A percentile compares a stretch with the other conserved stretches of the same genome.
These are phyloP conservation scores for Kodamaea ohmeri DNA, from an alignment of 1,139 yeast species.

Conservation along the genomic window DNA sequence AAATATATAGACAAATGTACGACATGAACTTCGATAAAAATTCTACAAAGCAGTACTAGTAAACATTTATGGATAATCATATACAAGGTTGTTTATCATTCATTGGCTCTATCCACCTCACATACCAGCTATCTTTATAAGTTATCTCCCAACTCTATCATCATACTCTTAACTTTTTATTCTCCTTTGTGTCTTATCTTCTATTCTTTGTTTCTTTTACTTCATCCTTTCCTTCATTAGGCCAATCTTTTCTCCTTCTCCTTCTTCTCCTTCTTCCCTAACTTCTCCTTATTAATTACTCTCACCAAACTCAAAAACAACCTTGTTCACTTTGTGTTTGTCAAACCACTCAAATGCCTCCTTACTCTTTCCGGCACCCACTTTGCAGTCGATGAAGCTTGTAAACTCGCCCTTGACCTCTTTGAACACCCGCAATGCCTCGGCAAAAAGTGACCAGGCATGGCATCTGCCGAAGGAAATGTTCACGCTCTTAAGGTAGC, in stretches of 20 bases:
- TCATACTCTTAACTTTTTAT: too few relatives aligned
- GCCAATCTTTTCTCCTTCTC: neutral
- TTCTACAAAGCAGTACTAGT: too few relatives aligned
- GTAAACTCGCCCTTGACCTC: conserved; percentile 42
- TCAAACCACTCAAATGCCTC: conserved; percentile 53
- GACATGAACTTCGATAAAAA: too few relatives aligned
- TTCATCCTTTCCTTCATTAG: too few relatives aligned
- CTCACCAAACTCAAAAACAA: conserved; percentile 42
- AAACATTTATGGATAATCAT: too few relatives aligned
- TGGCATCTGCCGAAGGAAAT: conserved; percentile 67
- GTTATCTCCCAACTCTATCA: too few relatives aligned
- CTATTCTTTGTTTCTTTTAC: too few relatives aligned
- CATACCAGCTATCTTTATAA: too few relatives aligned
- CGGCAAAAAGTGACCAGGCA: conserved; percentile 55
- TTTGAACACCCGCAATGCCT: conserved; percentile 50
- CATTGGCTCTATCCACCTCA: too few relatives aligned
- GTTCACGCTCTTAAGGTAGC: conserved; percentile 56
- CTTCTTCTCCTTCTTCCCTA: neutral
- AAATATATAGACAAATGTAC: too few relatives aligned
- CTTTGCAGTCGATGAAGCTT: conserved; percentile 46
- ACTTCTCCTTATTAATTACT: conserved; percentile 8
- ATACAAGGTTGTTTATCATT: too few relatives aligned
- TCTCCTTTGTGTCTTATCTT: too few relatives aligned
- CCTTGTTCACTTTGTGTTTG: conserved; percentile 53
- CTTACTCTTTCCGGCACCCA: conserved; percentile 44